Percentiles rank a stretch among this genome's conserved stretches.
Conservation (phyloP, 208 protist species). For the Naegleria fowleri region DNA sequence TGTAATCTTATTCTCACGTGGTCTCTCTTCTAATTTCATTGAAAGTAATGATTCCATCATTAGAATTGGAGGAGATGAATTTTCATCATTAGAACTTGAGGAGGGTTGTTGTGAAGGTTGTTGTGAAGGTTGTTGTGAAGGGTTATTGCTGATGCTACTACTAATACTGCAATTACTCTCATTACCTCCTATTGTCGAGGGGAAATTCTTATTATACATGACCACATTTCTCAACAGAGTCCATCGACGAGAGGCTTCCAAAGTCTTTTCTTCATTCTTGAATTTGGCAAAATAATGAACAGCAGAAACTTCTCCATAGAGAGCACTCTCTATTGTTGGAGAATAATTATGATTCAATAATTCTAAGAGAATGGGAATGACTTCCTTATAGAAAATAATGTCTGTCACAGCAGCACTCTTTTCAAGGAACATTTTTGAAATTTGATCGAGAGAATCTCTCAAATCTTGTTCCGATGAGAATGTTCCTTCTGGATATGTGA, state of each 20-base stretch:
- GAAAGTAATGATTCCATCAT: too few relatives aligned
- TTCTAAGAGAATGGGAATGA: neutral
- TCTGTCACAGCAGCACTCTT: neutral
- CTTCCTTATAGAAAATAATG: neutral
- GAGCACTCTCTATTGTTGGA: too few relatives aligned
- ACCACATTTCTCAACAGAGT: neutral
- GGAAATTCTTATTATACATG: too few relatives aligned
- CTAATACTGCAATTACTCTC: too few relatives aligned
- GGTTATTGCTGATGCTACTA: too few relatives aligned
- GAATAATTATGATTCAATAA: neutral
- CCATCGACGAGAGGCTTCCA: neutral
- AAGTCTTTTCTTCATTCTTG: neutral
- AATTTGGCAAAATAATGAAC: neutral
- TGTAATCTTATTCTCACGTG: neutral
- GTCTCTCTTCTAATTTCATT: neutral
- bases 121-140: too few relatives aligned
- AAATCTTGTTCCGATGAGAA: neutral
- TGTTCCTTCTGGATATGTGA: neutral
- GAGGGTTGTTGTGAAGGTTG: too few relatives aligned
- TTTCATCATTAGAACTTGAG: neutral
- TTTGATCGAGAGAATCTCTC: neutral
- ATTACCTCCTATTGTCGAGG: too few relatives aligned
- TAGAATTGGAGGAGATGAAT: neutral
- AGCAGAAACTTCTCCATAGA: neutral
- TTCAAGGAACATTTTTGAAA: neutral